A percentile compares a stretch with the other conserved stretches of the same genome.
phyloP scores from a whole-genome alignment of 1,284 basidiomycete species.

The Puccinia novopanici region DNA sequence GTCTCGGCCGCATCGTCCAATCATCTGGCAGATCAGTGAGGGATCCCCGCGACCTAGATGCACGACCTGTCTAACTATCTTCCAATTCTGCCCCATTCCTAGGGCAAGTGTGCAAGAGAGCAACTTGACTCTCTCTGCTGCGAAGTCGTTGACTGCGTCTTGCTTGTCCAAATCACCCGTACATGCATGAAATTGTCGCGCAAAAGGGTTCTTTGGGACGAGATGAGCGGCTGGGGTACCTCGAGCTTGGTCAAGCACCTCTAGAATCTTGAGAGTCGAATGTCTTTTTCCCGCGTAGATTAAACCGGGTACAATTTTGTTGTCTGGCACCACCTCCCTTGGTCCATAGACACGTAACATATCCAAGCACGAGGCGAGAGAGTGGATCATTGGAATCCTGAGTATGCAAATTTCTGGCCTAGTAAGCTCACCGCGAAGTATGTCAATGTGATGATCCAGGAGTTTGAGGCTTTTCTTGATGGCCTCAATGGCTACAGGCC shows the following conservation, averaged over 20 bases:
- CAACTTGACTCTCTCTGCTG: background rate
- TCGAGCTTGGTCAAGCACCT: background rate
- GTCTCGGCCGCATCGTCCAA: background rate
- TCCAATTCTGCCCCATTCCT: slow-evolving; percentile 1
- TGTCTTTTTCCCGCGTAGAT: background rate
- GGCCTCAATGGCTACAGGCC: background rate
- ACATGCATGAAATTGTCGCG: background rate
- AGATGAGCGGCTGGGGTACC: background rate
- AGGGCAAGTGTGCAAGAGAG: background rate
- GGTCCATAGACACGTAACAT: background rate
- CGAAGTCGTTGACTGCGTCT: background rate
- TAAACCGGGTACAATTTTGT: background rate
- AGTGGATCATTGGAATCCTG: background rate
- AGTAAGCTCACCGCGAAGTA: background rate
- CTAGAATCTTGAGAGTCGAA: background rate
- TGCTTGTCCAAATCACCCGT: slow-evolving; percentile 4
- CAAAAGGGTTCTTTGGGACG: background rate
- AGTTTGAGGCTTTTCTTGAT: too few species aligned
- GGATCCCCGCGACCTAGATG: background rate
- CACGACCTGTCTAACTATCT: background rate
- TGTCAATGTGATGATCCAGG: background rate
- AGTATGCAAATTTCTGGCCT: background rate
- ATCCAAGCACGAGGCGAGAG: background rate
- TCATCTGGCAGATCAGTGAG: too few species aligned
- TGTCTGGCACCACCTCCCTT: background rate